These are phyloP conservation scores for Ceratocystis cubensis DNA, from an alignment of 2,329 filamentous ascomycete genomes.

Conservation along the genomic window DNA sequence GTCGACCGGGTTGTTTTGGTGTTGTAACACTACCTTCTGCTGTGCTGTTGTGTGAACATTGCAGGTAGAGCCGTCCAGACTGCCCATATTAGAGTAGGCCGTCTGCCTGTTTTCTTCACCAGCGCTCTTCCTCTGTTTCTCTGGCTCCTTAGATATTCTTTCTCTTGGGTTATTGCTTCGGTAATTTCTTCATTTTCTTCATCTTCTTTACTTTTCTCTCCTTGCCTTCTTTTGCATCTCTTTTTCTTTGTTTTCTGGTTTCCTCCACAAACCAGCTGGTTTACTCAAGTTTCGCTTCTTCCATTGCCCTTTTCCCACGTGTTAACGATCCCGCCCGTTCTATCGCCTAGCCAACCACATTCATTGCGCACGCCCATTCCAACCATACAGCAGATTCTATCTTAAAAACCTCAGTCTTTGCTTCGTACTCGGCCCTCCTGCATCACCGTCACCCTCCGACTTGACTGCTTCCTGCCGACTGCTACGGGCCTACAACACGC, in stretches of 20 bases:
- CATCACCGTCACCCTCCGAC: too few relatives aligned
- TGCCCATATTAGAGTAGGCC: conserved; percentile 15
- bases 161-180: conserved; percentile 14
- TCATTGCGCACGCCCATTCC: neutral
- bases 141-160: conserved; percentile 12
- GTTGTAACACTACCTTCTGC: too few relatives aligned
- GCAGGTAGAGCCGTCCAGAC: neutral
- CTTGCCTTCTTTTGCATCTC: neutral
- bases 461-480: neutral
- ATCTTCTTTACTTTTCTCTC: conserved; percentile 9
- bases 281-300: neutral
- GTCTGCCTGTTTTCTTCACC: conserved; percentile 8
- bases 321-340: neutral
- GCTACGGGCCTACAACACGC: neutral
- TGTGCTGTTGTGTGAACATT: neutral
- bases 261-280: conserved; percentile 4
- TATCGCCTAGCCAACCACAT: neutral
- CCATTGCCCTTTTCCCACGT: neutral
- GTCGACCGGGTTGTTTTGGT: too few relatives aligned
- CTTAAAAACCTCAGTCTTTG: neutral
- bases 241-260: neutral
- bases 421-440: neutral
- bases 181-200: conserved; percentile 10
- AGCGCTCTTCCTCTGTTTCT: conserved; percentile 2
- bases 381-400: neutral